Conservation (phyloP, 257 asterid genomes). For the Fraxinus americana region DNA sequence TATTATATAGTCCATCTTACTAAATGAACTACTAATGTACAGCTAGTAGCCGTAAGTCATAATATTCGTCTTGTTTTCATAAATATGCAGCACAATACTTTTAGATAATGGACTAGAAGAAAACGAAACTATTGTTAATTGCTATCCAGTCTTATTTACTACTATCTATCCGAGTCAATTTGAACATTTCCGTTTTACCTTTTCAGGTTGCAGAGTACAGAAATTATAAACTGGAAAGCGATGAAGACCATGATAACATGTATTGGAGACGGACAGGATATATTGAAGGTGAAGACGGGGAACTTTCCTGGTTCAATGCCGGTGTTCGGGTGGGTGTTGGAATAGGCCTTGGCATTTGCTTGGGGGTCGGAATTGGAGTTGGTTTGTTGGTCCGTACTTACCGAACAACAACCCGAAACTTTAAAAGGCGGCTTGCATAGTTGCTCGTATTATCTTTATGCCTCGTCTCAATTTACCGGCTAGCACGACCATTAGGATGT, state of each 20-base stretch:
- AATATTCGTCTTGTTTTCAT: neutral
- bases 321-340: slow-evolving; percentile 88
- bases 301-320: slow-evolving; percentile 74
- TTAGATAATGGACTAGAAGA: neutral
- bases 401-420: slow-evolving; percentile 57
- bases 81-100: neutral
- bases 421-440: slow-evolving; percentile 69
- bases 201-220: slow-evolving; percentile 46
- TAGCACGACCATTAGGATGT: neutral
- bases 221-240: slow-evolving; percentile 41
- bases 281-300: slow-evolving; percentile 65
- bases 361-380: slow-evolving; percentile 70
- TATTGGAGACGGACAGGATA: slow-evolving; percentile 46
- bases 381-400: slow-evolving; percentile 67
- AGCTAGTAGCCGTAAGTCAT: neutral
- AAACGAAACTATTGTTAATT: neutral
- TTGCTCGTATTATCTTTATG: neutral
- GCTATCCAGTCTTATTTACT: neutral
- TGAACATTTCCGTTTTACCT: neutral
- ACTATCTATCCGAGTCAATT: neutral
- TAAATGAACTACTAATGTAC: neutral
- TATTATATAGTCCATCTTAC: neutral
- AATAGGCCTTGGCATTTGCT: slow-evolving; percentile 67
- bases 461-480: neutral
- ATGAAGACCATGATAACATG: slow-evolving; percentile 36